A percentile compares a stretch with the other conserved stretches of the same genome.
Conservation (phyloP, 768 basidiomycete species). For the Amanita phalloides region DNA sequence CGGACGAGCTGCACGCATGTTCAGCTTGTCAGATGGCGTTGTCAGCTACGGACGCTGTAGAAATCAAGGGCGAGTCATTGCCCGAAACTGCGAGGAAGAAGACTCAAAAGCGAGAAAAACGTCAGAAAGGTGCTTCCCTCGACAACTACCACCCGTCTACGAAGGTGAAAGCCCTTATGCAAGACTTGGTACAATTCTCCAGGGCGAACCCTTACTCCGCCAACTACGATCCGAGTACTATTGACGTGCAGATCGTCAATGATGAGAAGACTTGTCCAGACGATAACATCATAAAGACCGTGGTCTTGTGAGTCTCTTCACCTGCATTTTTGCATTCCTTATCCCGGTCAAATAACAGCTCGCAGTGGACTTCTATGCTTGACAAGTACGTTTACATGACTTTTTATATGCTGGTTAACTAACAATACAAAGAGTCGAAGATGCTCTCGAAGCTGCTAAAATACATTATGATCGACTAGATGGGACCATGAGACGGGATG, state of each 20-base stretch:
- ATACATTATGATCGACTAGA: constrained; percentile 91
- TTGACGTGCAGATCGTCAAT: constrained; percentile 74
- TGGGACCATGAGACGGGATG: constrained; percentile 97
- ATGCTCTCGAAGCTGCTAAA: constrained; percentile 69
- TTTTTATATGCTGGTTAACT: constrained; percentile 3
- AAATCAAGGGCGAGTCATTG: constrained; percentile 55
- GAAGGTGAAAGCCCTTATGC: constrained; percentile 76
- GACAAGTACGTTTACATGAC: constrained; percentile 52
- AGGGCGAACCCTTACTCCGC: constrained; percentile 74
- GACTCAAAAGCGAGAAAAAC: constrained; percentile 53
- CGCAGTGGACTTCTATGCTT: constrained; percentile 92
- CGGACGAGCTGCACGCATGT: constrained; percentile 54
- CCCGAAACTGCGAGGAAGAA: constrained; percentile 53
- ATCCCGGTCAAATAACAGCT: constrained; percentile 33
- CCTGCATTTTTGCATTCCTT: constrained; percentile 8
- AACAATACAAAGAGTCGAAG: constrained; percentile 56
- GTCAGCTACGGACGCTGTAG: constrained; percentile 64
- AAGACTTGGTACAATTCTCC: constrained; percentile 75
- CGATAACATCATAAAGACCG: constrained; percentile 73
- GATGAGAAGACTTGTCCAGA: constrained; percentile 59
- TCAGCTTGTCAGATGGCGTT: constrained; percentile 69
- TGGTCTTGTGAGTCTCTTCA: constrained; percentile 76
- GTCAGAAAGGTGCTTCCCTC: constrained; percentile 37
- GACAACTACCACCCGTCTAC: constrained; percentile 72
- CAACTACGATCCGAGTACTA: constrained; percentile 71